Evolutionary conservation across 1,284 basidiomycete species (phyloP), one percentile per base, ranked within the genome.

Genomic region (Malassezia japonica): DNA sequence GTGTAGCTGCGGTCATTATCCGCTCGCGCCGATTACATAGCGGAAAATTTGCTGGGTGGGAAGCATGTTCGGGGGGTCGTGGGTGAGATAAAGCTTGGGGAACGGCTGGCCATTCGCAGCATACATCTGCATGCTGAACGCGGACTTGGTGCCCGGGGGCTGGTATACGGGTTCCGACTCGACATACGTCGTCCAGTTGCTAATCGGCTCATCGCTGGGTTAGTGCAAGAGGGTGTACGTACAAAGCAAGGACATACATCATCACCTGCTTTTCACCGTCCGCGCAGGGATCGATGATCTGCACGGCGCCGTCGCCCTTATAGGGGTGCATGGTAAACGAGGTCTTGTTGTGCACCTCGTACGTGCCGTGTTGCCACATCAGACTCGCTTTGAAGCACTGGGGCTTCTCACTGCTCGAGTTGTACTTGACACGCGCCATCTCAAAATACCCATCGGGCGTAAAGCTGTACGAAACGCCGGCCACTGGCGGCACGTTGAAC

Each of bases 361-460:
- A 72, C 6, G 57, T 69, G 27, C 69, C 69, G 39, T 72, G 69
- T 29, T 70, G 67, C 69, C 69, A 72, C 31, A 67, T 61, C 25
- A 72, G 51, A 9, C 64, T 58, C 2, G 62, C 67, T 12, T 59
- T 63, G 52, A 70, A 69, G 50, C 69, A 72, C 10, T 57, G 48
- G 20, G 63, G 65, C n/a, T 49, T 55, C 15, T 47, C 48, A 15
- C 61, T 57, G 46, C 69, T 67, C 16, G 64, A 58, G 13, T 54
- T 50, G 49, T 65, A 72, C 34, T 55, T 47, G 47, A 64, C 64
- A 18, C 49, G 45, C 9, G 65, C 50, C 43, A 59, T 55, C 39
- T 72, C 69, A 47, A 70, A 72, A 42, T 48, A 59, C 18, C 66
- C 66, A 27, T 72, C 64, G 23, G 67, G 8, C 23, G 62, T 64